Evolutionary conservation across 148 eudicot genomes (phyloP).

Genomic region (Amaranthus palmeri): DNA sequence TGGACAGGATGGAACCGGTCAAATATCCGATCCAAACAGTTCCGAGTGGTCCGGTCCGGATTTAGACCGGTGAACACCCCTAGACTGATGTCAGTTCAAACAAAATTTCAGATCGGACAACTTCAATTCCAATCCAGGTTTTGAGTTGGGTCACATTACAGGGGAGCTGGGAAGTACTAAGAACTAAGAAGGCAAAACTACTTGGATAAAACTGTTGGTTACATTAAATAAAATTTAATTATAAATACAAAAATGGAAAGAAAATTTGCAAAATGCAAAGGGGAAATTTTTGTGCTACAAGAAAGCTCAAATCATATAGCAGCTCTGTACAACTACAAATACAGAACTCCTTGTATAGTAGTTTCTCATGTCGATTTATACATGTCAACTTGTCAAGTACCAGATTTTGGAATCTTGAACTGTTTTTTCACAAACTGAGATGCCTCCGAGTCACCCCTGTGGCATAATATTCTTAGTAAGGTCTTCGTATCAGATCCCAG

Average conservation of each 20-base stretch:
- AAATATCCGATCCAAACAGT: too few relatives aligned
- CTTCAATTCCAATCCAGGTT: too few relatives aligned
- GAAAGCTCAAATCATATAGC: not conserved
- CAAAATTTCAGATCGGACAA: too few relatives aligned
- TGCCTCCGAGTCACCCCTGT: conserved; percentile 84
- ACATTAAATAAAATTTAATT: not conserved
- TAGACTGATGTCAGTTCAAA: too few relatives aligned
- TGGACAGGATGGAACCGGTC: too few relatives aligned
- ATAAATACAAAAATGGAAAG: conserved; percentile 3
- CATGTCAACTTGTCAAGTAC: conserved; percentile 32
- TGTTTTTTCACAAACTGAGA: conserved; percentile 97
- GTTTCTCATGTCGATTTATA: not conserved
- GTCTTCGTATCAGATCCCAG: conserved; percentile 77
- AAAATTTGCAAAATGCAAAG: not conserved
- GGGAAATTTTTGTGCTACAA: not conserved
- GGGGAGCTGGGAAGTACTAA: too few relatives aligned
- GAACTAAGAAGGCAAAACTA: too few relatives aligned
- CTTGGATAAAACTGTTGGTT: conserved; percentile 7
- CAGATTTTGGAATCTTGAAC: conserved; percentile 87
- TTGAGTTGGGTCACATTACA: too few relatives aligned
- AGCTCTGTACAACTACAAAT: conserved; percentile 3
- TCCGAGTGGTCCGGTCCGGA: too few relatives aligned
- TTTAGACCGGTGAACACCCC: too few relatives aligned
- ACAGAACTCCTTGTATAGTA: conserved; percentile 1
- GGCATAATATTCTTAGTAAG: conserved; percentile 79